These are phyloP conservation scores for Myotisia sp. DNA, from an alignment of 2,329 filamentous ascomycete genomes.

Conservation along the genomic window DNA sequence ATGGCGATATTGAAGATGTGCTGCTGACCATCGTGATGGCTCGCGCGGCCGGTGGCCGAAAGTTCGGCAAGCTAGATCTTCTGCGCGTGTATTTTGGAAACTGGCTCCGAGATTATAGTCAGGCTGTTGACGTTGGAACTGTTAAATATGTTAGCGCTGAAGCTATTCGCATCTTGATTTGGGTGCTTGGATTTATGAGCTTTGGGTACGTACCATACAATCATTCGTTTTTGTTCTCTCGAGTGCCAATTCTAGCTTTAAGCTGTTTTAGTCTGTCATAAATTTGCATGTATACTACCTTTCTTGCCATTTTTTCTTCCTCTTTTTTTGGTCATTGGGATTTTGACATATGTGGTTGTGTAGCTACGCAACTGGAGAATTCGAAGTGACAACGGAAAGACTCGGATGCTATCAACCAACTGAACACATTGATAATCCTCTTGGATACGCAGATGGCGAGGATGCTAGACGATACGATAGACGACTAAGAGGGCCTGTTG, in stretches of 20 bases:
- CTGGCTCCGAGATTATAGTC: conserved; percentile 86
- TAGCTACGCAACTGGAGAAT: conserved; percentile 57
- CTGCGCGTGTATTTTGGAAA: conserved; percentile 92
- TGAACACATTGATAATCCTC: conserved; percentile 67
- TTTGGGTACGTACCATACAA: conserved; percentile 47
- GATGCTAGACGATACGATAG: conserved; percentile 72
- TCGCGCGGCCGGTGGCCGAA: conserved; percentile 53
- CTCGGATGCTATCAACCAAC: conserved; percentile 70
- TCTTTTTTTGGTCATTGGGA: conserved; percentile 2
- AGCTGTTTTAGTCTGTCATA: not conserved
- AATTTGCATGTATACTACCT: too few relatives aligned
- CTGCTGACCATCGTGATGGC: conserved; percentile 59
- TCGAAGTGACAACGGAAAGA: conserved; percentile 66
- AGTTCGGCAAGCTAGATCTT: conserved; percentile 76
- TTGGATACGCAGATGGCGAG: conserved; percentile 76
- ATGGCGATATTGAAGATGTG: conserved; percentile 87
- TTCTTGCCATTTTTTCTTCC: too few relatives aligned
- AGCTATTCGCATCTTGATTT: conserved; percentile 78
- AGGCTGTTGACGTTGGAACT: conserved; percentile 84
- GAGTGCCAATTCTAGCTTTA: not conserved
- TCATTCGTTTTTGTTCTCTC: not conserved
- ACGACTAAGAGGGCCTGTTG: conserved; percentile 66
- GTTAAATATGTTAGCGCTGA: conserved; percentile 82
- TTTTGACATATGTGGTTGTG: conserved; percentile 1
- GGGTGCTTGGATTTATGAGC: conserved; percentile 77